These are phyloP conservation scores for Lathyrus sativus DNA, from an alignment of 306 rosid species.

Conservation along the genomic window DNA sequence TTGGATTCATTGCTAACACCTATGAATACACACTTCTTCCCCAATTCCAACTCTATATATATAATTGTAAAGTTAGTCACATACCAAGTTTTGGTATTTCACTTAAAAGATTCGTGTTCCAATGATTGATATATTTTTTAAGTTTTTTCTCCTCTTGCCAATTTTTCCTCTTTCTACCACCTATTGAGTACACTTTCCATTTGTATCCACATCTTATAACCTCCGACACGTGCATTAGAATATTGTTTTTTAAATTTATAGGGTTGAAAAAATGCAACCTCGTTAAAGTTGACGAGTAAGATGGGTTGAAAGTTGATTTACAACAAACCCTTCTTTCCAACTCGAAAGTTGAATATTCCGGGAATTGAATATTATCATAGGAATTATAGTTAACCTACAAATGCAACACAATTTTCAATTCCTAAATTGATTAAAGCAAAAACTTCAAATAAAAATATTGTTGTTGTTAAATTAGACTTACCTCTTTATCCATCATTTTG, in stretches of 20 bases:
- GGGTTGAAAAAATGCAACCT: constrained; percentile 3
- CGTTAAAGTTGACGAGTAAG: background rate
- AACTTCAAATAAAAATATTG: background rate
- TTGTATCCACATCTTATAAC: background rate
- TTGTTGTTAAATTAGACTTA: background rate
- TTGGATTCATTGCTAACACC: no score
- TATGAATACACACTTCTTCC: no score
- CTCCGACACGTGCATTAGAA: background rate
- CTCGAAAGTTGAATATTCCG: constrained; percentile 10
- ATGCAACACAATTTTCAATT: background rate
- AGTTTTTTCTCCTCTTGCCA: background rate
- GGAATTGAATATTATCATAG: constrained; percentile 14
- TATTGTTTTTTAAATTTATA: constrained; percentile 2
- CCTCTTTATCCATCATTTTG: background rate
- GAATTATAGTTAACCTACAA: constrained; percentile 1
- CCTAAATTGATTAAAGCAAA: background rate
- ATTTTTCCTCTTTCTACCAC: background rate
- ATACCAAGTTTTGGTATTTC: background rate
- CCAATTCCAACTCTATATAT: no score
- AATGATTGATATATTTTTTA: background rate
- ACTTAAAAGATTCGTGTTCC: background rate
- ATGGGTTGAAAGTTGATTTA: background rate
- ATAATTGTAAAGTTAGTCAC: no score
- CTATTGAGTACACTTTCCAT: background rate
- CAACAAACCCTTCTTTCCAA: constrained; percentile 1